Evolutionary conservation across 202 grass and related monocot genomes (phyloP), one percentile per base, ranked within the genome.

Genomic region (Cymbopogon flexuosus): DNA sequence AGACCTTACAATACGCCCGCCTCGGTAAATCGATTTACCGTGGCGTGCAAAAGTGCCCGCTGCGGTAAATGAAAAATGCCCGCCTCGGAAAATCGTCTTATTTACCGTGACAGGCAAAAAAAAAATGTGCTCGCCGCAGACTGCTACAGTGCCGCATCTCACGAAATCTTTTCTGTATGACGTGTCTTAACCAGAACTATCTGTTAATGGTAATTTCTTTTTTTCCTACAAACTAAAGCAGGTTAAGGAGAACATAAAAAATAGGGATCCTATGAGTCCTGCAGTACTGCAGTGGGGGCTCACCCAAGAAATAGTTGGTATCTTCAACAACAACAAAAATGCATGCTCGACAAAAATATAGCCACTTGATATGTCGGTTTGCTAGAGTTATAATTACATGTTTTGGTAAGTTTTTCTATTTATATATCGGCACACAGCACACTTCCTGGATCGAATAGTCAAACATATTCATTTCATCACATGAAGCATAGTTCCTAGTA

Each of bases 401-500:
- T 79, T 22, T 23, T 9, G 2, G 4, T 19, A 46, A 52, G 3
- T 58, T 61, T 2, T 45, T 49, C 56, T 16, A 63, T 10, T 27
- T 27, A 31, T 4, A 11, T 39, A 18, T 51, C 5, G 6, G 51
- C 42, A 34, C 70, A 64, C 34, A 67, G 2, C 47, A 51, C 47
- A 7, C 47, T 51, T n/a, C 15, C 6, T 51, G 47, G 47, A 51
- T 30, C 9, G 5, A 47, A 58, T 70, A 41, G 27, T 54, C 19
- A 75, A 84, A 80, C 23, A 62, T 62, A 62, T 63, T 22, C 45
- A 83, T 72, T 77, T 8, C n/a, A 15, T 8, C 76, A 65, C 72
- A 70, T 70, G 78, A 68, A 19, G 65, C 45, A 52, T 56, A 40
- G 23, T 70, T 65, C 52, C 49, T 72, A 39, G 5, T 72, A 39